Conservation (phyloP, 2,329 filamentous ascomycete genomes). For the Nannizzia gypsea region DNA sequence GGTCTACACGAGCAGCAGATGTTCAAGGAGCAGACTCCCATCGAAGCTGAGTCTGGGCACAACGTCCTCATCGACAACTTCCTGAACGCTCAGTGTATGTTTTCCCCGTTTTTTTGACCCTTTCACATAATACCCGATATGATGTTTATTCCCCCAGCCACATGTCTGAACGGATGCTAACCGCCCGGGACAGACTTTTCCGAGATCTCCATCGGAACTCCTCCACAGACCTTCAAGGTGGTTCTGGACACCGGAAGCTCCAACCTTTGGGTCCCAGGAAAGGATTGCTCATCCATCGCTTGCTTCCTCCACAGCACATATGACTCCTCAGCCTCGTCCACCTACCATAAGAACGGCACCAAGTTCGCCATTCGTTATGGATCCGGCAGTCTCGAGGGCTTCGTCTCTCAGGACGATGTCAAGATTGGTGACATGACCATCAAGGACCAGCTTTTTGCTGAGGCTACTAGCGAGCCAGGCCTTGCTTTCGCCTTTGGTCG, state of each 20-base stretch:
- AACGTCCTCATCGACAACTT: conserved; percentile 91
- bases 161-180: conserved; percentile 5
- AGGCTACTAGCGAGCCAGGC: conserved; percentile 90
- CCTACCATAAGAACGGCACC: conserved; percentile 87
- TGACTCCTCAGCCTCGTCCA: conserved; percentile 76
- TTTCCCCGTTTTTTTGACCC: not conserved
- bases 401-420: conserved; percentile 78
- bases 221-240: conserved; percentile 94
- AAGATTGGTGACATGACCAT: conserved; percentile 80
- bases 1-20: conserved; percentile 59
- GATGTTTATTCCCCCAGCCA: no score
- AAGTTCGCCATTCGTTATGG: conserved; percentile 91
- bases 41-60: conserved; percentile 57
- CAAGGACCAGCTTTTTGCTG: conserved; percentile 86
- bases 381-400: conserved; percentile 85
- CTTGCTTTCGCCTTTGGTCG: conserved; percentile 95
- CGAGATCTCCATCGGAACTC: conserved; percentile 83
- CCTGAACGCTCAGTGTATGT: conserved; percentile 93
- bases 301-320: conserved; percentile 98
- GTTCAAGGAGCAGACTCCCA: conserved; percentile 58
- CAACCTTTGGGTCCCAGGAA: conserved; percentile 95
- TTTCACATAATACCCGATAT: not conserved
- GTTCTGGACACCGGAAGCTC: conserved; percentile 97
- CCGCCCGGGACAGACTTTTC: conserved; percentile 63
- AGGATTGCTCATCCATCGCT: conserved; percentile 83